These are phyloP conservation scores for Colletotrichum australisinense DNA, from an alignment of 2,329 filamentous ascomycete genomes.

Conservation along the genomic window DNA sequence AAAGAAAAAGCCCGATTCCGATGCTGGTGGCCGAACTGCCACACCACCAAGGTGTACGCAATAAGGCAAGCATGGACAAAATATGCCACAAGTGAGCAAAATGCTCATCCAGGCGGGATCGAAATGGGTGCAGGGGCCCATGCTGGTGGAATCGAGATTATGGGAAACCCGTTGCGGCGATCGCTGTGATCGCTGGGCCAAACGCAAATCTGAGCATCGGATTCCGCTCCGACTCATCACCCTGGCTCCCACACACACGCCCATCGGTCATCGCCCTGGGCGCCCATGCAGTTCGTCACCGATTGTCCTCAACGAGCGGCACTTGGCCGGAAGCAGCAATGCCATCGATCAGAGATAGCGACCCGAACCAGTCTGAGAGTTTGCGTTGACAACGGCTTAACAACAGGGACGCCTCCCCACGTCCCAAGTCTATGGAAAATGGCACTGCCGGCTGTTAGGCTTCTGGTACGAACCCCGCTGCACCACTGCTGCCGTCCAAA, in stretches of 20 bases:
- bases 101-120: neutral
- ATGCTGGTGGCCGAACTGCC: neutral
- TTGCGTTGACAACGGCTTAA: slow-evolving; percentile 3
- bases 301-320: neutral
- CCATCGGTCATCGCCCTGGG: neutral
- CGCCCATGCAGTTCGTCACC: neutral
- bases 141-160: slow-evolving; percentile 13
- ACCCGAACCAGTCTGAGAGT: neutral
- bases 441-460: slow-evolving; percentile 3
- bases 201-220: slow-evolving; percentile 34
- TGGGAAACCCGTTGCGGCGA: slow-evolving; percentile 27
- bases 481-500: neutral
- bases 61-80: neutral
- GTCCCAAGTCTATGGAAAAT: neutral
- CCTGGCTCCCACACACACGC: neutral
- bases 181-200: slow-evolving; percentile 29
- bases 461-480: neutral
- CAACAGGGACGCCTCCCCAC: neutral
- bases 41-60: neutral
- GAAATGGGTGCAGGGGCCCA: slow-evolving; percentile 11
- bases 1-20: neutral
- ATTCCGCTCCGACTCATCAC: slow-evolving; percentile 28
- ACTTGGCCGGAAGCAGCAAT: slow-evolving; percentile 5
- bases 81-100: neutral
- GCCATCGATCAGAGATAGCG: neutral